Conservation (phyloP, 2,329 filamentous ascomycete species). For the Leptographium flavum region DNA sequence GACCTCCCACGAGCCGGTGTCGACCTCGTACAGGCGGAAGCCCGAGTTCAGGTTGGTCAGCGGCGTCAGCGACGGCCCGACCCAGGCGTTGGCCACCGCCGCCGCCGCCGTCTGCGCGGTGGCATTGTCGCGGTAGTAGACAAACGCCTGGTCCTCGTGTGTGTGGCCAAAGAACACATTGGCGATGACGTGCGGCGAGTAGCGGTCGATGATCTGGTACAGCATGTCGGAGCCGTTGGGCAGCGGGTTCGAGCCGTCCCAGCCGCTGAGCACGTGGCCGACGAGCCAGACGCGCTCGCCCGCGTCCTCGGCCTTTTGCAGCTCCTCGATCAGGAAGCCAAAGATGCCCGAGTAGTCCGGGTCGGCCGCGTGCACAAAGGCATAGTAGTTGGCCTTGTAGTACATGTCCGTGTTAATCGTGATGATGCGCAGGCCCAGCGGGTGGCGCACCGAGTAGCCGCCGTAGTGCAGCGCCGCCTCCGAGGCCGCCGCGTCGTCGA, state of each 20-base stretch:
- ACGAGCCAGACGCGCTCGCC: conserved; percentile 41
- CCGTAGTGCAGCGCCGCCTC: conserved; percentile 31
- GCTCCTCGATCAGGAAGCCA: conserved; percentile 36
- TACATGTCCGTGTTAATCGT: conserved; percentile 46
- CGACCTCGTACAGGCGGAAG: conserved; percentile 44
- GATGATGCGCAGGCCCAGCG: conserved; percentile 38
- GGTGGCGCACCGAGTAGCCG: conserved; percentile 31
- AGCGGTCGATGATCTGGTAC: conserved; percentile 38
- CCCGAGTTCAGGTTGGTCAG: conserved; percentile 36
- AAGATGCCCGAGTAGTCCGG: conserved; percentile 37
- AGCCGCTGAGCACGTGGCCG: conserved; percentile 39
- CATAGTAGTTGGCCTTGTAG: conserved; percentile 43
- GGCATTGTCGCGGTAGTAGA: conserved; percentile 40
- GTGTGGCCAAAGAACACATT: conserved; percentile 45
- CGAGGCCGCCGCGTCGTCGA: conserved; percentile 22
- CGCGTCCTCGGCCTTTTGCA: conserved; percentile 35
- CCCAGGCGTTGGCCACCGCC: conserved; percentile 39
- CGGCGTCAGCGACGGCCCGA: conserved; percentile 33
- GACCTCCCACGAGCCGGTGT: conserved; percentile 40
- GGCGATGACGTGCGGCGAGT: conserved; percentile 34
- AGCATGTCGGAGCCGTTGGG: conserved; percentile 28
- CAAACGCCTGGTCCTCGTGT: conserved; percentile 29
- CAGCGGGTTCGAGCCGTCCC: conserved; percentile 34
- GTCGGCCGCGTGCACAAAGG: conserved; percentile 35
- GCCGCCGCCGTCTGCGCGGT: conserved; percentile 22